A percentile compares a stretch with the other conserved stretches of the same genome.
These are phyloP conservation scores for Bipolaris cookei DNA, from an alignment of 2,329 filamentous ascomycete species.

Conservation along the genomic window DNA sequence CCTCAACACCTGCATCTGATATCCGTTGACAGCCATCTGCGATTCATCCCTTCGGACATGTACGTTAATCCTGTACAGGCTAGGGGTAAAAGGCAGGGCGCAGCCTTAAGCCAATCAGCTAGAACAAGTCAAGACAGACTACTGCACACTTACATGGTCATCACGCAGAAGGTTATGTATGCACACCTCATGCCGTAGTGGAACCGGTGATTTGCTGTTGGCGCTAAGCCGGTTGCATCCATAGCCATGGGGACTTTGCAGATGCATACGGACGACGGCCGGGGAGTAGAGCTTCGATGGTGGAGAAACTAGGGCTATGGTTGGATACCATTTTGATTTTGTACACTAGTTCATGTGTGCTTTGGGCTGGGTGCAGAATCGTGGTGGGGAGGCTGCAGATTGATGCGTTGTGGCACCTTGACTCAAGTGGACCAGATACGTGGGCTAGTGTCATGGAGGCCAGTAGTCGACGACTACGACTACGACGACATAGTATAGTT, in stretches of 20 bases:
- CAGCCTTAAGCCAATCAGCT: conserved; percentile 3
- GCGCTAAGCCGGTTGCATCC: conserved; percentile 17
- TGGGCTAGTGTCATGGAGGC: conserved; percentile 7
- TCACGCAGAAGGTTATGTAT: conserved; percentile 21
- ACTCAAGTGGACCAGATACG: conserved; percentile 21
- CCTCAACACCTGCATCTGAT: conserved; percentile 23
- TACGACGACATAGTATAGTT: neutral
- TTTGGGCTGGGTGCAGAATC: conserved; percentile 22
- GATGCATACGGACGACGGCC: conserved; percentile 18
- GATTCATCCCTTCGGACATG: conserved; percentile 15
- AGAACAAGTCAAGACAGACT: conserved; percentile 23
- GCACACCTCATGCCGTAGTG: conserved; percentile 29
- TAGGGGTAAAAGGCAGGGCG: conserved; percentile 3
- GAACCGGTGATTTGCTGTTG: conserved; percentile 27
- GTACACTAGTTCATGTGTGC: conserved; percentile 21
- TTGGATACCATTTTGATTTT: conserved; percentile 21
- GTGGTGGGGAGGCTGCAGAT: conserved; percentile 23
- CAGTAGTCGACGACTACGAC: neutral
- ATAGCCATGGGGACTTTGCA: conserved; percentile 19
- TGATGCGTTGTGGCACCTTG: conserved; percentile 27
- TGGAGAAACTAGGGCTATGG: conserved; percentile 18
- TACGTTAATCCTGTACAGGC: conserved; percentile 9
- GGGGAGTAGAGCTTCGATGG: conserved; percentile 18
- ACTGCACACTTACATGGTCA: conserved; percentile 32
- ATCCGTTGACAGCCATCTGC: conserved; percentile 21